Evolutionary conservation across 2,329 filamentous ascomycete species (phyloP).

Genomic region (Bertia moriformis): DNA sequence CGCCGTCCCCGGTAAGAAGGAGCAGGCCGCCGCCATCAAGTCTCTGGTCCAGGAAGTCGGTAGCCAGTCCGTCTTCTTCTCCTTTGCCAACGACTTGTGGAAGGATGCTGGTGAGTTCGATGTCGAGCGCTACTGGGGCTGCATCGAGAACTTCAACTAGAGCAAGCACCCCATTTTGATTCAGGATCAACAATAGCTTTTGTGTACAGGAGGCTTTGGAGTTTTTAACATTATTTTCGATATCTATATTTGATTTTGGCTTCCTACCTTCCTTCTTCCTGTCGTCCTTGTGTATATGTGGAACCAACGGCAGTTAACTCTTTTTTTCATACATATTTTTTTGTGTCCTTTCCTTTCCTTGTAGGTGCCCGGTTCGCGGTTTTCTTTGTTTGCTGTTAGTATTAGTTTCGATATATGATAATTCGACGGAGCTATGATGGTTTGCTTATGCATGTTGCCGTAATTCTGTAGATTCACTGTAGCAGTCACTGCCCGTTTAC

Average conservation of each 20-base stretch:
- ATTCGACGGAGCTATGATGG: too few relatives aligned
- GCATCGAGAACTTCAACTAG: conserved; percentile 31
- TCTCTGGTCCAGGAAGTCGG: conserved; percentile 55
- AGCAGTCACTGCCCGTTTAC: too few relatives aligned
- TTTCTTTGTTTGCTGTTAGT: too few relatives aligned
- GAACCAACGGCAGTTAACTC: too few relatives aligned
- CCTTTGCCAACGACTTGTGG: conserved; percentile 66
- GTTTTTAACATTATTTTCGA: background rate
- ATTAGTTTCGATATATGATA: too few relatives aligned
- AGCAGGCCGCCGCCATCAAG: conserved; percentile 62
- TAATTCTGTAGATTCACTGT: too few relatives aligned
- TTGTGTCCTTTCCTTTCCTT: too few relatives aligned
- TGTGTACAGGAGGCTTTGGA: background rate
- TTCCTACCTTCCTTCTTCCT: background rate
- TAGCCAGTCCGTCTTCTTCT: conserved; percentile 65
- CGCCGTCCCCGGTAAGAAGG: conserved; percentile 48
- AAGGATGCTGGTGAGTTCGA: conserved; percentile 55
- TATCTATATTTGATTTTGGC: background rate
- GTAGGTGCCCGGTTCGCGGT: too few relatives aligned
- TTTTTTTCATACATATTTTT: too few relatives aligned
- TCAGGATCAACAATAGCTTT: background rate
- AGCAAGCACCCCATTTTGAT: background rate
- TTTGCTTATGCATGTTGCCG: too few relatives aligned
- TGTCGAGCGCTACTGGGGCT: conserved; percentile 75
- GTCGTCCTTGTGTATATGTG: too few relatives aligned